These are phyloP conservation scores for Podospora bellae-mahoneyi DNA, from an alignment of 495 filamentous ascomycete species.

Conservation along the genomic window DNA sequence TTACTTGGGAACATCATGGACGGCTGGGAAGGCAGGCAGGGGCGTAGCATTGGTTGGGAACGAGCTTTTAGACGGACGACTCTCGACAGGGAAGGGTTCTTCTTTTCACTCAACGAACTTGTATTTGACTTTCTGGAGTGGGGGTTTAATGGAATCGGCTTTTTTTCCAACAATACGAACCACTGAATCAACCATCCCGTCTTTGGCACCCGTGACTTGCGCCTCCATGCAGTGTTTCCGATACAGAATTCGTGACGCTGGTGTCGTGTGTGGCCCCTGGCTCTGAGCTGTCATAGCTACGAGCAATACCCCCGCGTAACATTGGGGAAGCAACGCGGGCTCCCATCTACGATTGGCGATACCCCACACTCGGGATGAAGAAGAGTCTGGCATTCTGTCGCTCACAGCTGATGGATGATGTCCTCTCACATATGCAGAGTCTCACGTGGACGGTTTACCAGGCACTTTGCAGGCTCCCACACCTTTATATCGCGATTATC, in stretches of 20 bases:
- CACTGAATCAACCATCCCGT: not conserved
- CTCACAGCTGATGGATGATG: not conserved
- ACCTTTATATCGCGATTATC: not conserved
- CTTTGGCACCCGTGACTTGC: not conserved
- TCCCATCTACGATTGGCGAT: not conserved
- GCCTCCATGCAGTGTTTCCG: slow-evolving; percentile 8
- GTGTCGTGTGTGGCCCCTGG: not conserved
- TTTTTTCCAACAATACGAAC: not conserved
- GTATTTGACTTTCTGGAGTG: slow-evolving; percentile 12
- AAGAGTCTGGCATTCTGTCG: not conserved
- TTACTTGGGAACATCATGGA: slow-evolving; percentile 27
- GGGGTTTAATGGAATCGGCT: not conserved
- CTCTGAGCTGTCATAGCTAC: not conserved
- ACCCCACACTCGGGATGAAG: not conserved
- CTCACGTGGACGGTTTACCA: slow-evolving; percentile 20
- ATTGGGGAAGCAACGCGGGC: not conserved
- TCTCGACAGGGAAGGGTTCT: slow-evolving; percentile 7
- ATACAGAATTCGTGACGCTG: not conserved
- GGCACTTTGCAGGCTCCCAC: slow-evolving; percentile 8
- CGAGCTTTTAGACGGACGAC: slow-evolving; percentile 20
- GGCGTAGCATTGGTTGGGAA: slow-evolving; percentile 5
- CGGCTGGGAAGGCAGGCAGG: slow-evolving; percentile 11
- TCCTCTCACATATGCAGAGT: slow-evolving; percentile 19
- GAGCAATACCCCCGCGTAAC: not conserved
- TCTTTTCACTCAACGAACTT: not conserved